Evolutionary conservation across 306 rosid species (phyloP).

Genomic region (Erythrophleum fordii): DNA sequence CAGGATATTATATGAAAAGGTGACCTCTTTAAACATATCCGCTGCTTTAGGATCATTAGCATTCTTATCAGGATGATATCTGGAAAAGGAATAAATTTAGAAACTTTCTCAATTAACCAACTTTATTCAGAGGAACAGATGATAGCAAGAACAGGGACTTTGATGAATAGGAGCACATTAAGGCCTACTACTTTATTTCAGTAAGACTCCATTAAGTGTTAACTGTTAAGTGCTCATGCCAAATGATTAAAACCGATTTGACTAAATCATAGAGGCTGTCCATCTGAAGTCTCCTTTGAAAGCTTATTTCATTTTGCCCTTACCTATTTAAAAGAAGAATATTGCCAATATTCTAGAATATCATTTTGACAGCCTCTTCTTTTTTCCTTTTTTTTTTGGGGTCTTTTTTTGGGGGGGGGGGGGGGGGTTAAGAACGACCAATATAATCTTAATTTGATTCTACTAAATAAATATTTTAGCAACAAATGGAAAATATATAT

Average conservation of each 20-base stretch:
- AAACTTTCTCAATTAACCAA: conserved; percentile 33
- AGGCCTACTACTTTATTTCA: not conserved
- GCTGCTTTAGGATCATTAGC: conserved; percentile 97
- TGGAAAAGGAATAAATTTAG: conserved; percentile 51
- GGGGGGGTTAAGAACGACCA: not conserved
- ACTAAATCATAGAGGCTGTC: not conserved
- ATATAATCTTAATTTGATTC: conserved; percentile 17
- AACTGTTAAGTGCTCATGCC: not conserved
- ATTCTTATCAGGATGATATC: conserved; percentile 99
- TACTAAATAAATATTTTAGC: conserved; percentile 1
- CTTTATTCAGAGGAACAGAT: conserved; percentile 17
- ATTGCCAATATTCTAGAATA: not conserved
- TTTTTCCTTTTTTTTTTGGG: not conserved
- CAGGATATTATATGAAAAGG: conserved; percentile 87
- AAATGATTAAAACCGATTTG: not conserved
- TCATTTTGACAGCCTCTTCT: not conserved
- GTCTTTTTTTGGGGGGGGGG: no score
- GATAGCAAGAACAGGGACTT: conserved; percentile 29
- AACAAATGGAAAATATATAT: no score
- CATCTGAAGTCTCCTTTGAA: not conserved
- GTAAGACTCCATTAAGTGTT: conserved; percentile 12
- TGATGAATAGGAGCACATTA: conserved; percentile 9
- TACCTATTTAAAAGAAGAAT: not conserved
- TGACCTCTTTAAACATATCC: conserved; percentile 91
- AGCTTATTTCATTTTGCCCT: no score